These are phyloP conservation scores for Tetrahymena borealis DNA, from an alignment of 73 alveolate species.

Conservation along the genomic window DNA sequence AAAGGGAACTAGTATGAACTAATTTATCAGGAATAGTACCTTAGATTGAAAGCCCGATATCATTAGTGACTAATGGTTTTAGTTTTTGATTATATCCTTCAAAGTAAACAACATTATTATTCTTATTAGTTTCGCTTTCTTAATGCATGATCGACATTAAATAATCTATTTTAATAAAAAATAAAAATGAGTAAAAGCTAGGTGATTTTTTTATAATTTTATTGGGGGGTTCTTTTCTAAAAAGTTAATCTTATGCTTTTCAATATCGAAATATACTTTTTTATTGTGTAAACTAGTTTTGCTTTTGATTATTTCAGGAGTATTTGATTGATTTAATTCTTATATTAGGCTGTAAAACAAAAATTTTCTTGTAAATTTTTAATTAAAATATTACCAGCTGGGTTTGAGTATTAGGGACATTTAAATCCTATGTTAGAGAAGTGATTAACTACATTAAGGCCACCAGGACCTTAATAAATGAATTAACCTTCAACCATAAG, in stretches of 20 bases:
- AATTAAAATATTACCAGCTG: constrained; percentile 51
- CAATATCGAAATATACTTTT: no score
- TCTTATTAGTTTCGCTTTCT: neutral
- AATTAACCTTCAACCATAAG: constrained; percentile 51
- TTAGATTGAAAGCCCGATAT: neutral
- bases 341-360: no score
- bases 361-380: no score
- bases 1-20: neutral
- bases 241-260: neutral
- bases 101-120: neutral
- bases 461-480: constrained; percentile 40
- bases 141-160: neutral
- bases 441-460: constrained; percentile 39
- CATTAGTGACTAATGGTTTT: neutral
- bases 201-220: neutral
- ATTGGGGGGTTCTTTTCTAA: neutral
- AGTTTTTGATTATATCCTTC: neutral
- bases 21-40: neutral
- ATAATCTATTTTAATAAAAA: neutral
- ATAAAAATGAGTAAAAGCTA: neutral
- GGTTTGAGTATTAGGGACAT: constrained; percentile 68
- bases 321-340: no score
- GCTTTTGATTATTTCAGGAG: no score
- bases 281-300: no score
- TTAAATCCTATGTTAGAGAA: constrained; percentile 53